Base-by-base conservation (phyloP, 75 land plant species). In the Adiantum capillusveneris region DNA sequence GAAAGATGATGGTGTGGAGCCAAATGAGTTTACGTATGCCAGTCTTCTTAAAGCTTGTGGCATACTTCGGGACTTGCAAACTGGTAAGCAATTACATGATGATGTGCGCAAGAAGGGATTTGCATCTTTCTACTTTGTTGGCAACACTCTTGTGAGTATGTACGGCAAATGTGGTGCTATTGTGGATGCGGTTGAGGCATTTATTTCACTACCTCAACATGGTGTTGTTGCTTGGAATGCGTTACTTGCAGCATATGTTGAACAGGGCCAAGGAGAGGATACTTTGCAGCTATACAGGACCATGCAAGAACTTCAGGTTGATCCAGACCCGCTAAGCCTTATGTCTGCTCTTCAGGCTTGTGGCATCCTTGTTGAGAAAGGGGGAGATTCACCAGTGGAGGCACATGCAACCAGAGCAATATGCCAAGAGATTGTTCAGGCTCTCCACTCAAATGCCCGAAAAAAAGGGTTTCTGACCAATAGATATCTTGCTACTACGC, bases 271-370 rank as follows among this genome's bases (percentile, higher is more conserved):
- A 17, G 64, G 57, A 9, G 28, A 49, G 22, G 46, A 49, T 25
- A 56, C 64, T 11, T 34, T 76, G 36, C 17, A 51, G 9, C 25
- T 76, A 62, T 76, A 70, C 26, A 53, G 57, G 24, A 16, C 36
- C n/a, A 76, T 81, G 84, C 79, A 72, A 56, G 21, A 18, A 21
- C 36, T 36, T 17, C 64, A 60, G 1, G 16, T 64, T 13, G 56
- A 34, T 43, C 79, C 76, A 53, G 79, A 81, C 45, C 68, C 69
- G 49, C 49, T 21, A 0, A 50, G 37, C 0, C 31, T 73, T 48
- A 67, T 62, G 29, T 54, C 57, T n/a, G 44, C 65, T 30, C 57
- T 69, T 12, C 34, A 31, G 26, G 72, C 63, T 31, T 71, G 56
- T 59, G 36, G 44, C 14, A 39, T 63, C 55, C 48, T 63, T 21